phyloP scores from a whole-genome alignment of 305 asterid genomes.

The Rubia peregrina region DNA sequence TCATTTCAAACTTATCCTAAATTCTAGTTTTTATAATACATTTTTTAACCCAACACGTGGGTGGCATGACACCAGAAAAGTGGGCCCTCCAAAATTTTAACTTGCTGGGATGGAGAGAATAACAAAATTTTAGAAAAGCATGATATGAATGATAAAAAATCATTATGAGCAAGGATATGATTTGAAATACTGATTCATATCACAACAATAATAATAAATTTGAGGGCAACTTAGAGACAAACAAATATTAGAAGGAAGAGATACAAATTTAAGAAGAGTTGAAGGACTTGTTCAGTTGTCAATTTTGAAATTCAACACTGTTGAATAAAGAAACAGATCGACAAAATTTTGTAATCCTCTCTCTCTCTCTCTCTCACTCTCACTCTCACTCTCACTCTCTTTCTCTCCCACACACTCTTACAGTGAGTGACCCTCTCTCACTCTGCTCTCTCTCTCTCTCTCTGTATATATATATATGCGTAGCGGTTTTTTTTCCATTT shows the following conservation, averaged over 20 bases:
- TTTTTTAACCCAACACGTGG: no score
- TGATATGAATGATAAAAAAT: no score
- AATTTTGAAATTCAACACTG: background rate
- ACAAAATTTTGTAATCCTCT: background rate
- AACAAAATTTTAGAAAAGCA: no score
- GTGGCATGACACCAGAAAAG: no score
- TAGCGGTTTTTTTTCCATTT: slow-evolving; percentile 19
- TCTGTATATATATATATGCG: background rate
- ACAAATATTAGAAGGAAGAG: background rate
- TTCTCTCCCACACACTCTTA: background rate
- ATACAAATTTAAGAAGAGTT: background rate
- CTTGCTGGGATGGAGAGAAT: no score
- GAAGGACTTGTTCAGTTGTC: background rate
- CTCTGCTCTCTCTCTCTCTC: slow-evolving; percentile 3
- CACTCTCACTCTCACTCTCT: no score
- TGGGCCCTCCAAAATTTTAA: no score
- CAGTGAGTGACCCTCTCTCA: background rate
- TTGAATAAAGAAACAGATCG: background rate
- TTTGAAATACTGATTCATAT: no score
- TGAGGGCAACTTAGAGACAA: background rate
- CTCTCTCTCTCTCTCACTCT: no score
- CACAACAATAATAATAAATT: background rate
- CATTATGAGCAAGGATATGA: no score
- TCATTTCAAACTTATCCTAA: no score
- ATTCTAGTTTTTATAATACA: no score